Evolutionary conservation across 768 basidiomycete species (phyloP).

Genomic region (Serendipita vermifera): DNA sequence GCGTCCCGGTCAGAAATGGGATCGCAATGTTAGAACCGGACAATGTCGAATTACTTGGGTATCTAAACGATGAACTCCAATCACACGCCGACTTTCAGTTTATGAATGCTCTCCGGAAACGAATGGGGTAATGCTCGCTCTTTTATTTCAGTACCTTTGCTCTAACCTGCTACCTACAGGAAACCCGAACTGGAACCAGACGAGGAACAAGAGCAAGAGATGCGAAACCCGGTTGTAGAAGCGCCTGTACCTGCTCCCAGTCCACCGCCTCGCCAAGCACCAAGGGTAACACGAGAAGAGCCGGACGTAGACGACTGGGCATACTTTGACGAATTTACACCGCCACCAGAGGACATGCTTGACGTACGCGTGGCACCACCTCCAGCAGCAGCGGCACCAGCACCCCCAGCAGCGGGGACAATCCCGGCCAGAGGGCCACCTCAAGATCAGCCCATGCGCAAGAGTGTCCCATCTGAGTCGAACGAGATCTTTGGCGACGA

Average conservation of each 20-base stretch:
- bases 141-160: neutral
- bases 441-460: constrained; percentile 17
- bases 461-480: constrained; percentile 12
- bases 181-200: constrained; percentile 8
- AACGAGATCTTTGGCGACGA: constrained; percentile 22
- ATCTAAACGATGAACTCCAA: constrained; percentile 54
- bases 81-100: constrained; percentile 45
- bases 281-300: neutral
- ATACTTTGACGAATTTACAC: neutral
- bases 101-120: constrained; percentile 40
- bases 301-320: neutral
- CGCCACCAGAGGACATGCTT: neutral
- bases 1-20: constrained; percentile 53
- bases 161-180: neutral
- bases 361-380: neutral
- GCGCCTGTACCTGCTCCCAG: neutral
- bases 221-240: neutral
- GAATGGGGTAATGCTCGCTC: constrained; percentile 47
- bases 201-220: neutral
- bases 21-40: constrained; percentile 66
- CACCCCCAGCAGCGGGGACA: neutral
- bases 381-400: neutral
- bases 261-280: neutral
- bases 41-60: constrained; percentile 46
- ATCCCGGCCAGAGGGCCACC: constrained; percentile 23